These are phyloP conservation scores for Syncephalastrum racemosum DNA, from an alignment of 371 early-diverging fungal genomes.

Conservation along the genomic window DNA sequence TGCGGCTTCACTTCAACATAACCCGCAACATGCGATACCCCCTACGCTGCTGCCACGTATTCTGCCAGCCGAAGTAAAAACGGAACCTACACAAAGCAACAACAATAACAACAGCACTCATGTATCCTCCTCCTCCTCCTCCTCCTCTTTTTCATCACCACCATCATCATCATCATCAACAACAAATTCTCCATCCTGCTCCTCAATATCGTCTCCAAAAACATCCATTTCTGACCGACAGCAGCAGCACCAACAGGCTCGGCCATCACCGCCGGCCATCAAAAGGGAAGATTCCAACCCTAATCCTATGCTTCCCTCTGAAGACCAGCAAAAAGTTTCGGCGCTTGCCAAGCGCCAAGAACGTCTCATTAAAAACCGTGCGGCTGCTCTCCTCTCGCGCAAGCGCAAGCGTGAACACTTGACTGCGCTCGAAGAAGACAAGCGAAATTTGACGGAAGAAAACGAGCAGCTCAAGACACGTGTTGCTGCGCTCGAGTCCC, in stretches of 20 bases:
- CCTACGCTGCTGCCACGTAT: constrained; percentile 1
- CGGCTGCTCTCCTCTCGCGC: constrained; percentile 83
- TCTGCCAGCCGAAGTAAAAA: not conserved
- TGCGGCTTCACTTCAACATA: constrained; percentile 2
- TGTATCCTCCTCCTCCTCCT: constrained; percentile 5
- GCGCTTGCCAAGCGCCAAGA: constrained; percentile 76
- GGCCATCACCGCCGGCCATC: constrained; percentile 5
- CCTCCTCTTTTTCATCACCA: not conserved
- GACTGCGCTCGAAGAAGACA: constrained; percentile 70
- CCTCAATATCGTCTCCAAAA: constrained; percentile 12
- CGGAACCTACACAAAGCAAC: not conserved
- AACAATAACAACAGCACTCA: constrained; percentile 7
- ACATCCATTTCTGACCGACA: constrained; percentile 17
- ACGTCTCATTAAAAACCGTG: constrained; percentile 89
- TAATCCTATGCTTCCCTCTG: not conserved
- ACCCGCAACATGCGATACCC: constrained; percentile 1
- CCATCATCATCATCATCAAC: constrained; percentile 13
- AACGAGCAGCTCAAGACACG: constrained; percentile 59
- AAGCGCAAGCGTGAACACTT: constrained; percentile 89
- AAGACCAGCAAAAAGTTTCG: constrained; percentile 31
- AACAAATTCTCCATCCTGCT: constrained; percentile 4
- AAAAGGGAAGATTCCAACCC: constrained; percentile 9
- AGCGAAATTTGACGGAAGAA: constrained; percentile 57
- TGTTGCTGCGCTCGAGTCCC: constrained; percentile 61
- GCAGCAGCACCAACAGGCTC: constrained; percentile 6